Base-by-base conservation (phyloP, 495 filamentous ascomycete genomes). In the Lentithecium fluviatile region DNA sequence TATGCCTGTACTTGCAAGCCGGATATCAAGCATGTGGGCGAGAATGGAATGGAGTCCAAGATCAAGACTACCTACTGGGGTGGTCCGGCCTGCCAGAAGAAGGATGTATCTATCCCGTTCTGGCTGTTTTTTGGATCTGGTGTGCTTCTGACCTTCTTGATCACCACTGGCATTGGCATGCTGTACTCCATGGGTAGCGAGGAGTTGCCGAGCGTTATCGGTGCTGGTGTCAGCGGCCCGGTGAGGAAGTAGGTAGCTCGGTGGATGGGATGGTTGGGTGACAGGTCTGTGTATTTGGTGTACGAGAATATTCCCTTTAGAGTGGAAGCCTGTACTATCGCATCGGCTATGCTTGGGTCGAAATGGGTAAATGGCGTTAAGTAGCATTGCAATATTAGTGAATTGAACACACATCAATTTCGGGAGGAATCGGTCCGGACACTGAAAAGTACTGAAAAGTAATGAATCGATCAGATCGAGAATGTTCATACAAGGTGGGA, bases 51-150 rank as follows among this genome's bases (percentile, higher is more conserved):
- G 32, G 78, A 79, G 60, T 84, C 77, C 47, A 72, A 75, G 26
- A 72, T 65, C 12, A 80, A 80, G 65, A 84, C 78, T 43, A 73
- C 76, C 20, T 74, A 81, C 58, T 98, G 90, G 89, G 93, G 85
- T 49, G 94, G 94, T 12, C 75, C 83, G 32, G 87, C 87, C 60
- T 98, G 94, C 75, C 87, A 95, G 74, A 98, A 97, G 82, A 85
- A 85, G 69, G 92, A 98, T 72, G 75, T 97, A 45, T 91, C 88
- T 73, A 81, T 85, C 19, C 84, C 84, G 37, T 97, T 98, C 73
- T 95, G 91, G 81, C 74, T 98, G 38, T 78, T 98, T 66, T 78
- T 82, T 5, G 82, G 85, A 3, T 85, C 94, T 40, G 83, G 80
- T 6, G 75, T 95, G 43, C 69, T 83, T 20, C 76, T 90, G 25